Percentiles rank a stretch among this genome's conserved stretches.
phyloP scores from a whole-genome alignment of 352 stramenopile species.

The Phytophthora nicotianae region DNA sequence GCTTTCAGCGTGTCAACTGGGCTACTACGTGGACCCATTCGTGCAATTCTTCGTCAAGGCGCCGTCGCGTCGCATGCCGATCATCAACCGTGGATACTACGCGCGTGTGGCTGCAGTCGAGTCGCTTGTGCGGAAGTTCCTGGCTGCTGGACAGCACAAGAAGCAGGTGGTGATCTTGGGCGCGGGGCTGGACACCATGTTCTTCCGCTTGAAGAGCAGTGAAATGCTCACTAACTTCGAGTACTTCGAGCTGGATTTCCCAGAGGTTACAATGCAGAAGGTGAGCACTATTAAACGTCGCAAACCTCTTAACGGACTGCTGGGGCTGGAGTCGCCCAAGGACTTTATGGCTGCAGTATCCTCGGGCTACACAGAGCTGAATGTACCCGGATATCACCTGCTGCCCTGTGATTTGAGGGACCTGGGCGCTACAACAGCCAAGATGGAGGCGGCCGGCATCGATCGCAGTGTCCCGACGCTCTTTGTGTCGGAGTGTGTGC shows the following conservation, averaged over 20 bases:
- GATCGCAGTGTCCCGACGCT: constrained; percentile 58
- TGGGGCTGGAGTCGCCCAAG: constrained; percentile 44
- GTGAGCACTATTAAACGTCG: constrained; percentile 74
- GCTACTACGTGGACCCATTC: constrained; percentile 84
- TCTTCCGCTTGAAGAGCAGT: constrained; percentile 68
- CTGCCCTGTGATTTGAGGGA: constrained; percentile 80
- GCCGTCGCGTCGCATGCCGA: constrained; percentile 83
- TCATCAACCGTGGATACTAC: constrained; percentile 92
- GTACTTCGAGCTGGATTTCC: constrained; percentile 89
- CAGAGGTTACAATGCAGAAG: constrained; percentile 81
- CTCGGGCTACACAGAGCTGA: constrained; percentile 64
- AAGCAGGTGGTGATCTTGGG: constrained; percentile 86
- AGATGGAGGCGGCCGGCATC: constrained; percentile 66
- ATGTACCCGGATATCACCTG: constrained; percentile 77
- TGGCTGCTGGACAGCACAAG: constrained; percentile 33
- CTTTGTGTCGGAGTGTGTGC: constrained; percentile 91
- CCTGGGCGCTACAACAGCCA: constrained; percentile 49
- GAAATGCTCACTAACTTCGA: constrained; percentile 48
- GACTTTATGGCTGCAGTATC: constrained; percentile 64
- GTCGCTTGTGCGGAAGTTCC: constrained; percentile 69
- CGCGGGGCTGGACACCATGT: constrained; percentile 86
- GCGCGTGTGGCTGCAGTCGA: constrained; percentile 79
- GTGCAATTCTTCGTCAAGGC: constrained; percentile 83
- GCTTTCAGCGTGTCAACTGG: constrained; percentile 72
- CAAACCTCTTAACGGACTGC: constrained; percentile 55